Percentiles rank a stretch among this genome's conserved stretches.
These are phyloP conservation scores for Apiospora koreana DNA, from an alignment of 2,329 filamentous ascomycete genomes.

Conservation along the genomic window DNA sequence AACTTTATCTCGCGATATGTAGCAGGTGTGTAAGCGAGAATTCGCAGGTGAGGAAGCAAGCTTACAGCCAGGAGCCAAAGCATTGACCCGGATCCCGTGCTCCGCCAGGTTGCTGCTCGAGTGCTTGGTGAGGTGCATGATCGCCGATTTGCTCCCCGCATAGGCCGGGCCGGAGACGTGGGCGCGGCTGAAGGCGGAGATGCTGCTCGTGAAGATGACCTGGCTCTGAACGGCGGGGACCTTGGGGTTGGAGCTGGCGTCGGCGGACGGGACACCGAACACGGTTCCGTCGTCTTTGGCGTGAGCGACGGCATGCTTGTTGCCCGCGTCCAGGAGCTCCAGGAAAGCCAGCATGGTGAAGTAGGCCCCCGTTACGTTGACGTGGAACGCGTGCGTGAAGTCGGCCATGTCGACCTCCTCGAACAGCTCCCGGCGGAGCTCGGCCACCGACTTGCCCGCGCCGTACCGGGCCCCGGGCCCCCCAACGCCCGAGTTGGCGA, in stretches of 20 bases:
- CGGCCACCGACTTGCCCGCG: conserved; percentile 25
- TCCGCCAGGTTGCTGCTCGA: conserved; percentile 25
- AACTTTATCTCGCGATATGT: not conserved
- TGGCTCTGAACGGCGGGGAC: conserved; percentile 32
- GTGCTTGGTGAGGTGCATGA: conserved; percentile 31
- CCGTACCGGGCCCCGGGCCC: conserved; percentile 45
- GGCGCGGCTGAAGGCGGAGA: conserved; percentile 24
- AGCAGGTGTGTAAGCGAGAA: not conserved
- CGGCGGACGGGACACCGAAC: conserved; percentile 20
- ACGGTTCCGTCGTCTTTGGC: conserved; percentile 14
- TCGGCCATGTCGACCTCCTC: conserved; percentile 56
- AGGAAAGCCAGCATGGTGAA: conserved; percentile 33
- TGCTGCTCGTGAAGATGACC: conserved; percentile 29
- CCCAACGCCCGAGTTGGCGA: conserved; percentile 61
- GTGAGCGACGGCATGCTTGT: conserved; percentile 25
- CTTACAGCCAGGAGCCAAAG: conserved; percentile 32
- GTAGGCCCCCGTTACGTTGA: conserved; percentile 33
- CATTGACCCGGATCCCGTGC: conserved; percentile 30
- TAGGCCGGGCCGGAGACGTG: conserved; percentile 23
- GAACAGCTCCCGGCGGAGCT: conserved; percentile 46
- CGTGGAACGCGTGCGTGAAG: conserved; percentile 56
- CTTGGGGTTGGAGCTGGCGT: conserved; percentile 16
- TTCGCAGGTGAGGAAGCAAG: not conserved
- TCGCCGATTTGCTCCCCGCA: conserved; percentile 27
- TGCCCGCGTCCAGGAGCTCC: conserved; percentile 33